Percentiles rank a stretch among this genome's conserved stretches.
Conservation (phyloP, 208 protist genomes). For the Herpetomonas tarakana region DNA sequence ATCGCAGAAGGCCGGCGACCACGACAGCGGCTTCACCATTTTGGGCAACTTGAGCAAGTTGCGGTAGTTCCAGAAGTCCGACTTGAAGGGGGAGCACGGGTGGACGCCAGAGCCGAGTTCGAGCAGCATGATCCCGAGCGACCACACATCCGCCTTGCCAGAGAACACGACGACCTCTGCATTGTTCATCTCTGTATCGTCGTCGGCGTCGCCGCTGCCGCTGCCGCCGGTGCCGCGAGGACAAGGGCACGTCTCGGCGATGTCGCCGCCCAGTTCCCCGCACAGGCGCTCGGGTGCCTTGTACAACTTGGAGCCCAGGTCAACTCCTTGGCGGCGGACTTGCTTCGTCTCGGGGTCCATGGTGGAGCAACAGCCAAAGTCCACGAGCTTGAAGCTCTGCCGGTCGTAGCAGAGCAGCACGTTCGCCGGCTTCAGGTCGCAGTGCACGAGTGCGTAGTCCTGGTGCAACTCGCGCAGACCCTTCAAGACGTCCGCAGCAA, state of each 20-base stretch:
- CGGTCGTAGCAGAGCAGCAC: conserved; percentile 85
- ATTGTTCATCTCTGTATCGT: conserved; percentile 5
- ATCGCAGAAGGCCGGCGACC: conserved; percentile 68
- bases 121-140: conserved; percentile 77
- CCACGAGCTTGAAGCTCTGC: conserved; percentile 73
- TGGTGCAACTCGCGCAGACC: conserved; percentile 87
- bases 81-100: conserved; percentile 83
- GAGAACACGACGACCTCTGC: conserved; percentile 64
- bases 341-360: conserved; percentile 44
- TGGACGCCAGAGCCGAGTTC: conserved; percentile 75
- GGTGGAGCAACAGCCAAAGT: conserved; percentile 84
- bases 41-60: conserved; percentile 62
- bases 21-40: conserved; percentile 83
- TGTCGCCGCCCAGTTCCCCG: conserved; percentile 12
- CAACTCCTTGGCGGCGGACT: conserved; percentile 45
- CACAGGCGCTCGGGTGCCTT: conserved; percentile 75
- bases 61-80: conserved; percentile 85
- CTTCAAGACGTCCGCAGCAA: conserved; percentile 94
- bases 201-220: neutral
- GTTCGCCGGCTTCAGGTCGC: conserved; percentile 97
- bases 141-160: conserved; percentile 86
- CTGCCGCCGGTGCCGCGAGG: conserved; percentile 1
- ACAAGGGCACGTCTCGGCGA: conserved; percentile 8
- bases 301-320: conserved; percentile 84
- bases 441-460: conserved; percentile 91